A percentile compares a stretch with the other conserved stretches of the same genome.
Evolutionary conservation across 306 rosid species (phyloP).

Genomic region (Carpinus viminea): DNA sequence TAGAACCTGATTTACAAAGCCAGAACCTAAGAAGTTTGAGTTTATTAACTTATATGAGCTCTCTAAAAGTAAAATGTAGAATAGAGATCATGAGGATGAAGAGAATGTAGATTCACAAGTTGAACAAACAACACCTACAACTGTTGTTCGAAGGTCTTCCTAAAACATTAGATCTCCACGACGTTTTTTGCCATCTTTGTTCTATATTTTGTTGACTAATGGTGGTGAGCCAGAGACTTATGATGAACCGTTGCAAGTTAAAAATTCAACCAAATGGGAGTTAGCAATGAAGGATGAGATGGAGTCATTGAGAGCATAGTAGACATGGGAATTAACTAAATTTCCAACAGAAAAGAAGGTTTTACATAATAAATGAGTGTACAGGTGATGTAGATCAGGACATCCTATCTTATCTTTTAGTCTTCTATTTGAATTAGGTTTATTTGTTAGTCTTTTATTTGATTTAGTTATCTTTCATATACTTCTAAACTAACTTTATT

Average conservation of each 20-base stretch:
- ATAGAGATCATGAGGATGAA: not conserved
- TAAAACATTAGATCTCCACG: not conserved
- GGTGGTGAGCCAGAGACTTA: not conserved
- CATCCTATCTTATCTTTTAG: too few species aligned
- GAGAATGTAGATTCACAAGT: not conserved
- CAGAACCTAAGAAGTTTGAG: not conserved
- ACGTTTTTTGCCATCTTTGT: not conserved
- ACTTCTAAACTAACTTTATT: too few species aligned
- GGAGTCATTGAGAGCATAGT: not conserved
- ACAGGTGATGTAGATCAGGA: too few species aligned
- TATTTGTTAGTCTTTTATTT: too few species aligned
- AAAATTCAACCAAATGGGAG: constrained; percentile 10
- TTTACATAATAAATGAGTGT: constrained; percentile 2
- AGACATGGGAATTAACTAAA: not conserved
- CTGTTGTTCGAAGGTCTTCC: not conserved
- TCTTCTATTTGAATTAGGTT: too few species aligned
- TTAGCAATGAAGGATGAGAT: constrained; percentile 10
- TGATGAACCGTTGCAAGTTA: not conserved
- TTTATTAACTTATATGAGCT: not conserved
- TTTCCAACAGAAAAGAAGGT: not conserved
- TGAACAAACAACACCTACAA: not conserved
- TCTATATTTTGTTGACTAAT: not conserved
- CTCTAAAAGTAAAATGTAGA: not conserved
- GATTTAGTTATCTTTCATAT: too few species aligned
- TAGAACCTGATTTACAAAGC: not conserved